Evolutionary conservation across 345 rosid genomes (phyloP).

Genomic region (Camelina laxa): DNA sequence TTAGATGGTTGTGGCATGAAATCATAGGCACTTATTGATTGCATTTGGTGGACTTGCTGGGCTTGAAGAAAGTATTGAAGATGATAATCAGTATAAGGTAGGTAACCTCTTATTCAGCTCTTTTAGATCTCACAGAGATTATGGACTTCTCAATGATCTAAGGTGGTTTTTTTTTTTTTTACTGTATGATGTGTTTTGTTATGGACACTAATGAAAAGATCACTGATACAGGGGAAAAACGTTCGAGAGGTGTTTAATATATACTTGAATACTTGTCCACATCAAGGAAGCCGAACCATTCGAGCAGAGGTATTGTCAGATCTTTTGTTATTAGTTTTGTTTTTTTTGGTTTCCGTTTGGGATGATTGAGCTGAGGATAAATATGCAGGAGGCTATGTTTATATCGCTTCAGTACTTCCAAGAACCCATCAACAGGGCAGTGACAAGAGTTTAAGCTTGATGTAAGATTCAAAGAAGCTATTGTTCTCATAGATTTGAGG

Average conservation of each 20-base stretch:
- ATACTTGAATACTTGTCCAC: slow-evolving; percentile 87
- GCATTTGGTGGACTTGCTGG: slow-evolving; percentile 99
- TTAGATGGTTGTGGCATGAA: slow-evolving; percentile 31
- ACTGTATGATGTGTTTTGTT: neutral
- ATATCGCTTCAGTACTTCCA: slow-evolving; percentile 89
- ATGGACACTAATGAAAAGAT: slow-evolving; percentile 19
- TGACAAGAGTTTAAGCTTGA: slow-evolving; percentile 45
- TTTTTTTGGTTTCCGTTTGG: neutral
- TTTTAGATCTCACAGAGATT: neutral
- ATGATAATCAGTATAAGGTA: slow-evolving; percentile 77
- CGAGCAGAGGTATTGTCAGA: slow-evolving; percentile 69
- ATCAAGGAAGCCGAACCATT: slow-evolving; percentile 94
- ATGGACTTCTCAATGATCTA: neutral
- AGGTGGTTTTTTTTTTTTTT: neutral
- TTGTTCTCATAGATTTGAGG: slow-evolving; percentile 1
- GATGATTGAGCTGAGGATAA: slow-evolving; percentile 19
- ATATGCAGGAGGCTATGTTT: slow-evolving; percentile 77
- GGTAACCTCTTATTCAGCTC: slow-evolving; percentile 48
- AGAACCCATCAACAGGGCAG: slow-evolving; percentile 69
- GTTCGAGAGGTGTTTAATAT: slow-evolving; percentile 61
- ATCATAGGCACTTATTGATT: slow-evolving; percentile 75
- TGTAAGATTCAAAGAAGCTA: neutral
- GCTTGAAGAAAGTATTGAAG: slow-evolving; percentile 80
- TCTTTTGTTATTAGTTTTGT: neutral
- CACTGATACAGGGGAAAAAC: slow-evolving; percentile 58